These are phyloP conservation scores for Phalaenopsis aphrodite DNA, from an alignment of 106 monocot genomes.

Conservation along the genomic window DNA sequence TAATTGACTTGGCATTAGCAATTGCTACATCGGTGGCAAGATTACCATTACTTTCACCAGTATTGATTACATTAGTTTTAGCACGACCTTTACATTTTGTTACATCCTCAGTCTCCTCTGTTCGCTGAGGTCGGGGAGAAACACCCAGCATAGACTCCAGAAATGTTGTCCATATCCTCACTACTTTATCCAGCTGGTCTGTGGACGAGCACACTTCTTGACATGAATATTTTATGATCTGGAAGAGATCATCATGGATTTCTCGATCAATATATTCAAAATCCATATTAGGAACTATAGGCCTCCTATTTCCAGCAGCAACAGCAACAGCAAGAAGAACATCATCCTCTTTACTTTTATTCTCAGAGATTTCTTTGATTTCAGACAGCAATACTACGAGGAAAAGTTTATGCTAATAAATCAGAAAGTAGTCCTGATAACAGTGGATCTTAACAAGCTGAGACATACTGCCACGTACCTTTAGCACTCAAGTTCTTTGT, in stretches of 20 bases:
- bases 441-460: background rate
- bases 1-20: conserved; percentile 31
- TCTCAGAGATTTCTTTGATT: conserved; percentile 80
- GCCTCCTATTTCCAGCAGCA: conserved; percentile 58
- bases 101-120: conserved; percentile 59
- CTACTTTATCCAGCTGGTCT: conserved; percentile 67
- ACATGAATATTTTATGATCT: conserved; percentile 71
- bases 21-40: conserved; percentile 21
- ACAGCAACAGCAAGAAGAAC: conserved; percentile 76
- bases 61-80: conserved; percentile 24
- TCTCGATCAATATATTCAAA: conserved; percentile 56
- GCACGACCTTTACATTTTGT: conserved; percentile 39
- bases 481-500: conserved; percentile 74
- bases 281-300: conserved; percentile 63
- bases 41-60: conserved; percentile 35
- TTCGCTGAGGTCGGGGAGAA: conserved; percentile 37
- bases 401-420: background rate
- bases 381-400: conserved; percentile 66
- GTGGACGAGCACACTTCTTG: conserved; percentile 64
- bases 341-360: conserved; percentile 67
- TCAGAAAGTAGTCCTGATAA: background rate
- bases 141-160: conserved; percentile 72
- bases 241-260: conserved; percentile 66
- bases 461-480: conserved; percentile 32
- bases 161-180: conserved; percentile 78